Evolutionary conservation across 139 green algal species (phyloP).

Genomic region (Haematococcus sp.): DNA sequence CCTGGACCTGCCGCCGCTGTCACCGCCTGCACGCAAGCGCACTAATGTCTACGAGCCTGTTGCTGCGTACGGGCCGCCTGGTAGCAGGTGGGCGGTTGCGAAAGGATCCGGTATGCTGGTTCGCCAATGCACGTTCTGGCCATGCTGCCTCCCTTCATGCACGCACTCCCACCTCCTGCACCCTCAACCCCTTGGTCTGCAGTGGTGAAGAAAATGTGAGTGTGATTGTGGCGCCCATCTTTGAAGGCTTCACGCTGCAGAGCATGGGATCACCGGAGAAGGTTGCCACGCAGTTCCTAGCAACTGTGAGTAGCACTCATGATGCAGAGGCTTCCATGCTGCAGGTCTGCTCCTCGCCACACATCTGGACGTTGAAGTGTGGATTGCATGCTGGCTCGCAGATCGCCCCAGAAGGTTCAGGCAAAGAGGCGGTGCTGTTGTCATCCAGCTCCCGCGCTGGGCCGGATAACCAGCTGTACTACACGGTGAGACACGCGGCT

Average conservation of each 20-base stretch:
- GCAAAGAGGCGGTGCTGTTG: conserved; percentile 3
- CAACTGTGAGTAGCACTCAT: conserved; percentile 19
- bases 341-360: too few species aligned
- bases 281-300: conserved; percentile 58
- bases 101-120: too few species aligned
- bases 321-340: too few species aligned
- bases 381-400: conserved; percentile 1
- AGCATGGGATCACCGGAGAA: conserved; percentile 55
- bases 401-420: conserved; percentile 20
- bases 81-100: conserved; percentile 57
- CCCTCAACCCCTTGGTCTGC: too few species aligned
- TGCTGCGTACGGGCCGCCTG: conserved; percentile 81
- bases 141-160: too few species aligned
- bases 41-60: conserved; percentile 59
- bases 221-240: conserved; percentile 84
- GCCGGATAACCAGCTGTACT: conserved; percentile 56
- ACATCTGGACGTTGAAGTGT: too few species aligned
- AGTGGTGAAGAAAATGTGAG: conserved; percentile 89
- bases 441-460: neutral
- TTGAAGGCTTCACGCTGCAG: conserved; percentile 67
- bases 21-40: conserved; percentile 25
- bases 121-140: too few species aligned
- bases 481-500: conserved; percentile 33
- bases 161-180: too few species aligned
- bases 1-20: conserved; percentile 31